Percentiles rank a stretch among this genome's conserved stretches.
Evolutionary conservation across 768 basidiomycete species (phyloP).

Genomic region (Erythrobasidium yunnanense): DNA sequence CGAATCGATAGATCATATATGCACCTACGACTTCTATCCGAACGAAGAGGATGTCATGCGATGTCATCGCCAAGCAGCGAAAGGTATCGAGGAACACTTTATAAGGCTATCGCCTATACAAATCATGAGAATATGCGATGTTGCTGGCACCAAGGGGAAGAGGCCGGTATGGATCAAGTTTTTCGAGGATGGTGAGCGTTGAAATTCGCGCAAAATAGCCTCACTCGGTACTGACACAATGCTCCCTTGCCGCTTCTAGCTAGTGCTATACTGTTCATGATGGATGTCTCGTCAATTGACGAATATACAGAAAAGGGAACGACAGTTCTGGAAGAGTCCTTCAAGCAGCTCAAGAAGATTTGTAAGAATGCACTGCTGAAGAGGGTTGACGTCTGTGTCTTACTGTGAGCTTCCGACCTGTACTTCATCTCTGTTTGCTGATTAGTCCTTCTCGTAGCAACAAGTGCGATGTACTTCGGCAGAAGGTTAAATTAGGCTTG

Average conservation of each 20-base stretch:
- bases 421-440: background rate
- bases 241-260: background rate
- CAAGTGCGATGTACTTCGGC: slow-evolving; percentile 3
- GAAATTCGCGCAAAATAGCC: background rate
- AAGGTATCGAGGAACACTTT: background rate
- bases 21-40: background rate
- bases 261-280: background rate
- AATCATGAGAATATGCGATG: background rate
- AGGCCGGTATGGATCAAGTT: slow-evolving; percentile 1
- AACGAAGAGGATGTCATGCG: background rate
- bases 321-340: background rate
- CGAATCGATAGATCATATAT: background rate
- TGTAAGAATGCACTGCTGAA: background rate
- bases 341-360: background rate
- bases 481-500: background rate
- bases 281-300: background rate
- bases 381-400: background rate
- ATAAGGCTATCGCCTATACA: background rate
- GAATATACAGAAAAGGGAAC: background rate
- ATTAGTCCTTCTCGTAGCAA: background rate
- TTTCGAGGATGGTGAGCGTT: slow-evolving; percentile 11
- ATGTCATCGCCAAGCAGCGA: background rate
- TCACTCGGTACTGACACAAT: background rate
- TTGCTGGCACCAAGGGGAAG: background rate
- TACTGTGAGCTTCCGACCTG: background rate